A percentile compares a stretch with the other conserved stretches of the same genome.
Conservation (phyloP, 306 rosid species). For the Quercus alba region DNA sequence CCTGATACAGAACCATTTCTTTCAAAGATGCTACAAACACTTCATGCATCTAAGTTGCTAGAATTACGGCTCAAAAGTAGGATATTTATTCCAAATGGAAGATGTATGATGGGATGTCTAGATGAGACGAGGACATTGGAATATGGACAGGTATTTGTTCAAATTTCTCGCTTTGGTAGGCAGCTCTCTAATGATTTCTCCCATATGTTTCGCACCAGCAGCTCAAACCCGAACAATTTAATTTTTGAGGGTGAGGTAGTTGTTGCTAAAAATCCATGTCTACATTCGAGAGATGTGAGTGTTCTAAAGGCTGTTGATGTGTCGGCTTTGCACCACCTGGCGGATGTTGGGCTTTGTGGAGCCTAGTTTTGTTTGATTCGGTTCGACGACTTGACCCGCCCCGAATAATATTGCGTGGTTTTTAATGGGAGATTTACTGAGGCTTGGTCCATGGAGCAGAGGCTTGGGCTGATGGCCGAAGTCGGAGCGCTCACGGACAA, state of each 20-base stretch:
- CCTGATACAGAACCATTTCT: slow-evolving; percentile 45
- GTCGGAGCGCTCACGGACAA: no score
- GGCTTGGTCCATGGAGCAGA: no score
- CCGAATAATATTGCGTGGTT: no score
- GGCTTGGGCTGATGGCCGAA: no score
- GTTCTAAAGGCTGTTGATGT: slow-evolving; percentile 35
- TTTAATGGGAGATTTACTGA: no score
- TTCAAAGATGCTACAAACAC: slow-evolving; percentile 33
- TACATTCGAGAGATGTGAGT: slow-evolving; percentile 42
- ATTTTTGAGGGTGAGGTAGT: slow-evolving; percentile 19
- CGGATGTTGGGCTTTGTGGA: not conserved
- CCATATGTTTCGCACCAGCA: not conserved
- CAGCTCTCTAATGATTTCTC: not conserved
- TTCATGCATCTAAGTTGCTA: slow-evolving; percentile 27
- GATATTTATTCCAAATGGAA: slow-evolving; percentile 33
- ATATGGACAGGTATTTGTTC: slow-evolving; percentile 45
- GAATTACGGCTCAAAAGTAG: slow-evolving; percentile 19
- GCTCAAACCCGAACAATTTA: not conserved
- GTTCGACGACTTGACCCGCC: no score
- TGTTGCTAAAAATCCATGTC: slow-evolving; percentile 44
- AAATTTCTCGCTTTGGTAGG: slow-evolving; percentile 5
- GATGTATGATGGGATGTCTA: slow-evolving; percentile 44
- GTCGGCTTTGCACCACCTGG: slow-evolving; percentile 36
- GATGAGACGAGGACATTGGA: slow-evolving; percentile 39
- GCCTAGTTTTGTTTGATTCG: no score